These are phyloP conservation scores for Ganoderma sp. DNA, from an alignment of 1,284 basidiomycete genomes.

Conservation along the genomic window DNA sequence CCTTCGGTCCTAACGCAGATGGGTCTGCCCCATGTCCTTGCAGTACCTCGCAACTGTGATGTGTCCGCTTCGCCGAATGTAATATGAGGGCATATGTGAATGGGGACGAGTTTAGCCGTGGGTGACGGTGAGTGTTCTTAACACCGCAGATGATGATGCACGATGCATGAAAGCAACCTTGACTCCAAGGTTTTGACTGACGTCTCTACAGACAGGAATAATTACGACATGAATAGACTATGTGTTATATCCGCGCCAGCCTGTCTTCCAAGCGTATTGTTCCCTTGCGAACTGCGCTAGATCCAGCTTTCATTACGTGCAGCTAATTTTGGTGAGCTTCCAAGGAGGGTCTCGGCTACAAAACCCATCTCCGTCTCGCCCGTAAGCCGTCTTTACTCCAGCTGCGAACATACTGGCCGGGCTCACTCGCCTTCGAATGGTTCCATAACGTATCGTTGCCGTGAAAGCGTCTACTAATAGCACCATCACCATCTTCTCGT, in stretches of 20 bases:
- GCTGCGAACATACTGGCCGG: neutral
- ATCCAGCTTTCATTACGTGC: neutral
- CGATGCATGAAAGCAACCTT: neutral
- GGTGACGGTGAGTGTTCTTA: neutral
- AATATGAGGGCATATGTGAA: neutral
- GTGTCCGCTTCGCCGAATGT: neutral
- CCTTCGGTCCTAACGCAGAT: neutral
- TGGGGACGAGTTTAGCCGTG: neutral
- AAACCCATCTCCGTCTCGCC: neutral
- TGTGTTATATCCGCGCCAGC: neutral
- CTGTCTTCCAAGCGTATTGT: neutral
- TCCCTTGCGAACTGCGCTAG: neutral
- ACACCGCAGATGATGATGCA: neutral
- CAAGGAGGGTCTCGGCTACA: neutral
- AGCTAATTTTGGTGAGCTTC: neutral
- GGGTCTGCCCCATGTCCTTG: neutral
- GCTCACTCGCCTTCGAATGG: neutral
- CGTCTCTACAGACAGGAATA: neutral
- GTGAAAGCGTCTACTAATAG: constrained; percentile 3
- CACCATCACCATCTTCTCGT: neutral
- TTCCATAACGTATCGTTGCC: neutral
- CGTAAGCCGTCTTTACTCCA: neutral
- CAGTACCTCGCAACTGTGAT: neutral
- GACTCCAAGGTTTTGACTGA: neutral
- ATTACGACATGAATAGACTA: neutral